These are phyloP conservation scores for Hanseniaspora clermontiae DNA, from an alignment of 805 yeast genomes.

Conservation along the genomic window DNA sequence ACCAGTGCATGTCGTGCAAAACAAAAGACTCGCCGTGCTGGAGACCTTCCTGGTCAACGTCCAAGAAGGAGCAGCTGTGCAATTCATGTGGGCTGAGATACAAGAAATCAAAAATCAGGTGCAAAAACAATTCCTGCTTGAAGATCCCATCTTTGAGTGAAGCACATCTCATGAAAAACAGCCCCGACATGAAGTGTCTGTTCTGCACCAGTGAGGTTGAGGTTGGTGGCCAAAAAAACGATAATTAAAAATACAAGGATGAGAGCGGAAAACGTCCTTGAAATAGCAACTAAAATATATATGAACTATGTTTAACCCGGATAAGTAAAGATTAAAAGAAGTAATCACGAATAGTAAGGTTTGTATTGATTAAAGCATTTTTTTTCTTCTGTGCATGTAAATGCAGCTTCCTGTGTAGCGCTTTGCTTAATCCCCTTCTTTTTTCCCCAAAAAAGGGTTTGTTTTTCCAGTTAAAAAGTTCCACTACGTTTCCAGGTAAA, in stretches of 20 bases:
- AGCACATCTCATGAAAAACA: constrained; percentile 67
- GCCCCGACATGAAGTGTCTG: constrained; percentile 33
- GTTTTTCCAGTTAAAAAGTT: too few species aligned
- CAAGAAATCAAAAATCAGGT: constrained; percentile 87
- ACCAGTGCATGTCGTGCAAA: constrained; percentile 71
- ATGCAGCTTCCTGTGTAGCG: not conserved
- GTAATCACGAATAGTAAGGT: too few species aligned
- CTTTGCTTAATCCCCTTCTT: not conserved
- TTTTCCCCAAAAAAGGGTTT: too few species aligned
- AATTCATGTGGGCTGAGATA: constrained; percentile 91
- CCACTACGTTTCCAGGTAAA: not conserved
- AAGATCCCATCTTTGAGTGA: constrained; percentile 95
- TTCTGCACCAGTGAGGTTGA: constrained; percentile 49
- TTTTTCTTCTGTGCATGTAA: too few species aligned
- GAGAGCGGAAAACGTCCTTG: not conserved
- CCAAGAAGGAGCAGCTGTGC: constrained; percentile 84
- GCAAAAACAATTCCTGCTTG: constrained; percentile 60
- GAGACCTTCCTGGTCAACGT: constrained; percentile 88
- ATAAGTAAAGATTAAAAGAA: too few species aligned
- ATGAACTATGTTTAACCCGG: not conserved
- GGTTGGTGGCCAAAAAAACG: constrained; percentile 15
- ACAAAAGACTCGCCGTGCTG: constrained; percentile 91
- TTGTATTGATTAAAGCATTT: too few species aligned
- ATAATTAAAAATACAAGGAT: not conserved
- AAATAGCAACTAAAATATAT: not conserved